These are phyloP conservation scores for Neonectria hederae DNA, from an alignment of 2,329 filamentous ascomycete species.

Conservation along the genomic window DNA sequence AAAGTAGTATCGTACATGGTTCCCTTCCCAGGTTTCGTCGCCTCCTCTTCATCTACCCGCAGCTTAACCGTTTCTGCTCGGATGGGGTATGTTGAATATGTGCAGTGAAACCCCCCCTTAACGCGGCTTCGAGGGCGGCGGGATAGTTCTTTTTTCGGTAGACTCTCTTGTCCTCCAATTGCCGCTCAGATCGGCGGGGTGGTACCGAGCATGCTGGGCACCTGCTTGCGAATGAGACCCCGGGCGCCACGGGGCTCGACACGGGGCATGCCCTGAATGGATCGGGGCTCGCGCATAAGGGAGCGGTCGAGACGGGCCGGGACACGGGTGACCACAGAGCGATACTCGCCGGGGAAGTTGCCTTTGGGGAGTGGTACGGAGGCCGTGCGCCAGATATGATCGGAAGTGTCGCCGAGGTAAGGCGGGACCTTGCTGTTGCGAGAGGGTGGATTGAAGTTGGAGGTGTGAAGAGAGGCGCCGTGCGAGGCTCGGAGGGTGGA, in stretches of 20 bases:
- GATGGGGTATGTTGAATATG: background rate
- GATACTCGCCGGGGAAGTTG: conserved; percentile 71
- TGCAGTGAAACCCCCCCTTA: background rate
- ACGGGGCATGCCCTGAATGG: conserved; percentile 86
- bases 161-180: background rate
- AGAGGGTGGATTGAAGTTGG: conserved; percentile 48
- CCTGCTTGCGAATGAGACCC: conserved; percentile 65
- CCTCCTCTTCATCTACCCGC: background rate
- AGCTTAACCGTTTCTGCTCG: background rate
- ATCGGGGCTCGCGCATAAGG: conserved; percentile 90
- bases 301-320: conserved; percentile 86
- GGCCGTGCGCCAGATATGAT: conserved; percentile 81
- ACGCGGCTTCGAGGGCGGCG: background rate
- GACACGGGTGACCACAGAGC: conserved; percentile 68
- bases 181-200: conserved; percentile 50
- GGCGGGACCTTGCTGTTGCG: conserved; percentile 57
- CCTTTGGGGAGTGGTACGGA: conserved; percentile 68
- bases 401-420: conserved; percentile 76
- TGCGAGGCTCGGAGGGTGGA: conserved; percentile 68
- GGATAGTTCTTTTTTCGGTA: background rate
- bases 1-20: conserved; percentile 42
- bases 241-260: conserved; percentile 61
- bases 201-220: conserved; percentile 58
- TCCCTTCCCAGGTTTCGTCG: background rate
- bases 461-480: conserved; percentile 56